These are phyloP conservation scores for Eutrema japonicum DNA, from an alignment of 345 rosid genomes.

Conservation along the genomic window DNA sequence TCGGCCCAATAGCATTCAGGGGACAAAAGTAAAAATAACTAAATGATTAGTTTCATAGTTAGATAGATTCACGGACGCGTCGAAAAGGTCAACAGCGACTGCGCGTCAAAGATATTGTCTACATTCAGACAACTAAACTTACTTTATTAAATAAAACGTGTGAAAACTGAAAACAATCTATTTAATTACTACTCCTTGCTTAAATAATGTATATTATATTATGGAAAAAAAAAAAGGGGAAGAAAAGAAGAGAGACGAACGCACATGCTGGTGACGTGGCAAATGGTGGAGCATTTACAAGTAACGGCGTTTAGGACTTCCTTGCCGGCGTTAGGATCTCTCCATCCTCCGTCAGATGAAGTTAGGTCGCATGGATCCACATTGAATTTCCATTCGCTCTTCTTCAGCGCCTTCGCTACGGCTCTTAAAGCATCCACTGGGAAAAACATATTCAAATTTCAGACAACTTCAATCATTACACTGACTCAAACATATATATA, in stretches of 20 bases:
- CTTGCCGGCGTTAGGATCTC: neutral
- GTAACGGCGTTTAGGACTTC: conserved; percentile 41
- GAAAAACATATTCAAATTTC: neutral
- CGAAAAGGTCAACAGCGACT: conserved; percentile 28
- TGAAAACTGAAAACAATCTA: neutral
- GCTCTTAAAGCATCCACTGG: conserved; percentile 55
- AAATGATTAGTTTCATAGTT: neutral
- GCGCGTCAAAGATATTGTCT: conserved; percentile 1
- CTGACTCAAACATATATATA: neutral
- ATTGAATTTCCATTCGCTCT: conserved; percentile 54
- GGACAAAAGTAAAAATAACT: neutral
- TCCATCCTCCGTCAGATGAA: conserved; percentile 48
- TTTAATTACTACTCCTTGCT: no score
- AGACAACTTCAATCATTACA: neutral
- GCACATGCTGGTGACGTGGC: conserved; percentile 51
- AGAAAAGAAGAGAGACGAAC: conserved; percentile 9
- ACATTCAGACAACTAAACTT: neutral
- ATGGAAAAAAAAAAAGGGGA: neutral
- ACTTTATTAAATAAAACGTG: conserved; percentile 5
- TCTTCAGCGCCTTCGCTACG: conserved; percentile 53
- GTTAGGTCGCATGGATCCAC: conserved; percentile 59
- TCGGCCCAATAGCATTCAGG: conserved; percentile 3
- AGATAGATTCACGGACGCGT: conserved; percentile 25
- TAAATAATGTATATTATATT: no score
- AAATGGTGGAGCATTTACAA: conserved; percentile 52